phyloP scores from a whole-genome alignment of 257 asterid species.

The Ajuga chamaepitys region DNA sequence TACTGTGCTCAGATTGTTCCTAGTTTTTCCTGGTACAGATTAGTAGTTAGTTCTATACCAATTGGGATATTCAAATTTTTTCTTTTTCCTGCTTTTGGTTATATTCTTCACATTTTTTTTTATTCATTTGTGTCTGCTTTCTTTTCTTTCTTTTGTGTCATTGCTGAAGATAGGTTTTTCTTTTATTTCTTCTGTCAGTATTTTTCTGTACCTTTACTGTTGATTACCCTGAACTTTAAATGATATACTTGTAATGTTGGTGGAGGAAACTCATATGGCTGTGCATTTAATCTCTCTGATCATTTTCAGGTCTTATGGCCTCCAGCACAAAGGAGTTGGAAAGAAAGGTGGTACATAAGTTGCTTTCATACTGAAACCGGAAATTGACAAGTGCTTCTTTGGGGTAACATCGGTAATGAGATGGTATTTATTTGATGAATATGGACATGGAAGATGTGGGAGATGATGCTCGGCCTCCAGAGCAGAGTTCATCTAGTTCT shows the following conservation, averaged over 20 bases:
- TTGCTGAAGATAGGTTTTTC: not conserved
- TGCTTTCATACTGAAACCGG: slow-evolving; percentile 14
- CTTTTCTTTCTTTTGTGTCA: not conserved
- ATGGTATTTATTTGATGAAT: slow-evolving; percentile 34
- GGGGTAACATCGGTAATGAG: slow-evolving; percentile 27
- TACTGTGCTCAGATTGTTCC: not conserved
- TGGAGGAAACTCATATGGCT: not conserved
- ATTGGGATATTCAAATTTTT: not conserved
- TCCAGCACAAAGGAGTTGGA: slow-evolving; percentile 18
- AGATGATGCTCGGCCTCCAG: slow-evolving; percentile 52
- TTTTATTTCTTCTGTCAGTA: not conserved
- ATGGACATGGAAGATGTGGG: slow-evolving; percentile 53
- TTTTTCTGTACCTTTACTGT: not conserved
- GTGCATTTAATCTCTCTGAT: slow-evolving; percentile 8
- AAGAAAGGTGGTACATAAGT: slow-evolving; percentile 16
- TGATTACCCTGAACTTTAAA: not conserved
- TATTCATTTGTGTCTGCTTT: not conserved
- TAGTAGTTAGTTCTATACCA: not conserved
- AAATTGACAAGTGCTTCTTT: slow-evolving; percentile 20
- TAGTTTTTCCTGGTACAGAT: not conserved
- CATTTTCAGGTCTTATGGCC: slow-evolving; percentile 44
- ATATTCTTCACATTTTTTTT: not conserved
- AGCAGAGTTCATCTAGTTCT: slow-evolving; percentile 52
- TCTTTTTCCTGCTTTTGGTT: not conserved
- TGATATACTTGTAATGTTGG: not conserved